Evolutionary conservation across 345 rosid genomes (phyloP), one percentile per base, ranked within the genome.

Genomic region (Turritis glabra): DNA sequence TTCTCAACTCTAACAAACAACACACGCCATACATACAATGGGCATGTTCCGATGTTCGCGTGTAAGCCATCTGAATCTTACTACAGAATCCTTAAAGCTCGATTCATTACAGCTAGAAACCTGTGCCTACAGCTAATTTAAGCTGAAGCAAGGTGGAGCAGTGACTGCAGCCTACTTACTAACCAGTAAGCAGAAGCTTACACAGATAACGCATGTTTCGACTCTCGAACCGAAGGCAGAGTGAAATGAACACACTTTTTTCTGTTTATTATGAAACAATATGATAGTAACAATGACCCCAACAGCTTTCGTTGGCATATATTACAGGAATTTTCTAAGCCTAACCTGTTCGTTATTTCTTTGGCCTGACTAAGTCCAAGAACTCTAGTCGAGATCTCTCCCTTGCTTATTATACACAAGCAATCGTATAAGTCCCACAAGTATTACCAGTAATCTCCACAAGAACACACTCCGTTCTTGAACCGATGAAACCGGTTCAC

Each of bases 401-500:
- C 57, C 70, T 76, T 61, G 71, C 58, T 77, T 64, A 32, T 54
- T 25, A 54, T 63, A 70, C 75, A 70, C 61, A 71, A 77, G 46
- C 72, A 64, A 77, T 43, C 22, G 60, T 77, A 77, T 43, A 64
- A 19, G 19, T 44, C 43, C 26, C 27, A 62, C 3, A 77, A 26
- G 53, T 55, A 26, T 70, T 79, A 89, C 90, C 97, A 94, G 69
- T 89, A 91, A 81, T 89, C 96, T 55, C 91, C 88, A 80, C 96
- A 91, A 2, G 98, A 91, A 79, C 97, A 93, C 25, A 83, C 87
- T 33, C 97, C 97, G 52, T 89, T 77, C 19, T 60, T 81, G 23
- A 94, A 94, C 85, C 84, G 83, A 83, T 94, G 98, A 76, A 89
- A 84, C 35, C 97, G 88, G 73, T 94, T 94, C 51, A 89, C 93